phyloP scores from a whole-genome alignment of 1,284 basidiomycete species.

The Ganoderma multipileum region DNA sequence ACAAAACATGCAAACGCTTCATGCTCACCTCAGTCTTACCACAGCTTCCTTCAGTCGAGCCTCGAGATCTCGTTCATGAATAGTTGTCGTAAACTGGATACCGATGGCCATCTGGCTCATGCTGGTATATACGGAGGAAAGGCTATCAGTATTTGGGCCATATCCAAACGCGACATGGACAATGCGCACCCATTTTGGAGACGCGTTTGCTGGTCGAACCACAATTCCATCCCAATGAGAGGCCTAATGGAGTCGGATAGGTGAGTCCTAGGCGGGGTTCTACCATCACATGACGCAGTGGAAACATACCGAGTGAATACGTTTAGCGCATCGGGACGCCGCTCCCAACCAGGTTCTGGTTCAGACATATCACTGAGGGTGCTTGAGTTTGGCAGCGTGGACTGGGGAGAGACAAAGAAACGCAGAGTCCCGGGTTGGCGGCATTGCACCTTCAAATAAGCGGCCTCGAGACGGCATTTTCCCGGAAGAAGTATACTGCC shows the following conservation, averaged over 20 bases:
- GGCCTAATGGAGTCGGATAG: neutral
- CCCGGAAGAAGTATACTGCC: no score
- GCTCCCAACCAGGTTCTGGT: neutral
- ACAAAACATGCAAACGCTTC: no score
- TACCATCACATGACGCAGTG: neutral
- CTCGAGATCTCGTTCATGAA: neutral
- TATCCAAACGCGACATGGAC: neutral
- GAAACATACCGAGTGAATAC: neutral
- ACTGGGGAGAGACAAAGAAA: no score
- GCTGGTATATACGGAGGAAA: neutral
- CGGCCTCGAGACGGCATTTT: no score
- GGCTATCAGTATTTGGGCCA: neutral
- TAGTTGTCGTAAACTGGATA: neutral
- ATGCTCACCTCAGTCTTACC: neutral
- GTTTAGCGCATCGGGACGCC: neutral
- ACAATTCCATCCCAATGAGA: neutral
- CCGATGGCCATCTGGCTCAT: neutral
- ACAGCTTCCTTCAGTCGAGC: neutral
- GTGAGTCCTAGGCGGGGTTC: neutral
- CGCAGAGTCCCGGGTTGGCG: no score
- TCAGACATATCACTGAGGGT: neutral
- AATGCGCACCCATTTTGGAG: neutral
- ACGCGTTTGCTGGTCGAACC: neutral
- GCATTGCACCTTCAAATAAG: no score
- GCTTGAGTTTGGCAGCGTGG: no score